Percentiles rank a stretch among this genome's conserved stretches.
phyloP scores from a whole-genome alignment of 371 early-diverging fungal species.

The Lichtheimia ornata region DNA sequence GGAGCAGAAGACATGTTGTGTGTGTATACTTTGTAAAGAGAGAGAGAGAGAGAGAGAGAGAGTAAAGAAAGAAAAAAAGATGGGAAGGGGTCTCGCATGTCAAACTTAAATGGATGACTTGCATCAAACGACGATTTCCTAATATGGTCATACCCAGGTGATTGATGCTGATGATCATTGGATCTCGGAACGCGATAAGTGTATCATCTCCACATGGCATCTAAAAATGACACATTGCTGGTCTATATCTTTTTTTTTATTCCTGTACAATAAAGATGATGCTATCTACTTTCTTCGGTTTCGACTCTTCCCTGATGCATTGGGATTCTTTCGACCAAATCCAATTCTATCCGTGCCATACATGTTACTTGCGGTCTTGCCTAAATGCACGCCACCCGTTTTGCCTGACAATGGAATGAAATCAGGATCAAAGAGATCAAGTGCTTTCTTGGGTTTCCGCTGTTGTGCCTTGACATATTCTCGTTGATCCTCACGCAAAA shows the following conservation, averaged over 20 bases:
- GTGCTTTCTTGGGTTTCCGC: conserved; percentile 55
- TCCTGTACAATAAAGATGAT: no score
- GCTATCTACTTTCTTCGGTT: conserved; percentile 14
- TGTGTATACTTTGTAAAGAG: neutral
- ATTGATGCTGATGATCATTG: no score
- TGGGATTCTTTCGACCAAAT: conserved; percentile 88
- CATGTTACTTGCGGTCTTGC: conserved; percentile 38
- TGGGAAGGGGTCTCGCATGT: no score
- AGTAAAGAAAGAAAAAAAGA: neutral
- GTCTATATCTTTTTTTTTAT: no score
- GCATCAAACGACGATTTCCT: no score
- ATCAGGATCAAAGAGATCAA: conserved; percentile 79
- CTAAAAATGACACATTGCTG: no score
- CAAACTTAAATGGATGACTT: no score
- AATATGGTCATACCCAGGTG: no score
- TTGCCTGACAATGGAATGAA: conserved; percentile 69
- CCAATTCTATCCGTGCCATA: conserved; percentile 78
- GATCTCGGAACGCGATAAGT: no score
- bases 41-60: neutral
- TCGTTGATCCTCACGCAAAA: conserved; percentile 91
- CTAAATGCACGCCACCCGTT: conserved; percentile 38
- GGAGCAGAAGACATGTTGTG: conserved; percentile 24
- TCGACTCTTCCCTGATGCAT: conserved; percentile 39
- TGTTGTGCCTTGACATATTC: conserved; percentile 73
- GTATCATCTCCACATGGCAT: no score